Evolutionary conservation across 2,329 filamentous ascomycete genomes (phyloP), one percentile per base, ranked within the genome.

Genomic region (Botrytis aclada): DNA sequence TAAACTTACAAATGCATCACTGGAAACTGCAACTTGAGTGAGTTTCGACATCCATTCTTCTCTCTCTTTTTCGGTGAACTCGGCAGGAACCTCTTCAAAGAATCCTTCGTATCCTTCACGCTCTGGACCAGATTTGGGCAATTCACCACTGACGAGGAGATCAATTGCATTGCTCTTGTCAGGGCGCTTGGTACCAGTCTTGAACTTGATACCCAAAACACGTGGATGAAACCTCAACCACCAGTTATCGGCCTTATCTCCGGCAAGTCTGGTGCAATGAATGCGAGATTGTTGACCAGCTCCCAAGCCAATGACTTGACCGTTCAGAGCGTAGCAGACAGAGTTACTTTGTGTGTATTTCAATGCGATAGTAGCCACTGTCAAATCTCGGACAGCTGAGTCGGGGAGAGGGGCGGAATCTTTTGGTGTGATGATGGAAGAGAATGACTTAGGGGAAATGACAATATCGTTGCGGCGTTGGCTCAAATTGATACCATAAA

Each of bases 311-410:
- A 99, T 88, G 79, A 98, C 88, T 84, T 98, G 96, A 65, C 96
- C 96, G 80, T 97, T 95, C 76, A 94, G 87, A 72, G 96, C 95
- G 82, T 98, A 99, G 88, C 95, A 98, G 76, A 99, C 96, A 39
- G 95, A 98, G 89, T 99, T 99, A 81, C 94, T 97, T 85, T 99
- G 95, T 1, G 96, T 99, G 86, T 97, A 99, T 86, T 99, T 99
- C 79, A 98, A 88, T 47, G 96, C 94, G 81, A 99, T 98, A 72
- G 96, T 99, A 71, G 96, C 96, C 64, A 99, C 92, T 41, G 95
- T 95, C 76, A 99, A 86, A 81, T 99, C 96, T 75, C 95, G 91
- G 75, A 95, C 87, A 70, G 96, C 96, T 72, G 89, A 88, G 80
- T 96, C 93, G 56, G 95, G 89, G 32, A 99, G 88, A 29, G 88